Conservation (phyloP, 257 asterid genomes). For the Nicotiana knightiana region DNA sequence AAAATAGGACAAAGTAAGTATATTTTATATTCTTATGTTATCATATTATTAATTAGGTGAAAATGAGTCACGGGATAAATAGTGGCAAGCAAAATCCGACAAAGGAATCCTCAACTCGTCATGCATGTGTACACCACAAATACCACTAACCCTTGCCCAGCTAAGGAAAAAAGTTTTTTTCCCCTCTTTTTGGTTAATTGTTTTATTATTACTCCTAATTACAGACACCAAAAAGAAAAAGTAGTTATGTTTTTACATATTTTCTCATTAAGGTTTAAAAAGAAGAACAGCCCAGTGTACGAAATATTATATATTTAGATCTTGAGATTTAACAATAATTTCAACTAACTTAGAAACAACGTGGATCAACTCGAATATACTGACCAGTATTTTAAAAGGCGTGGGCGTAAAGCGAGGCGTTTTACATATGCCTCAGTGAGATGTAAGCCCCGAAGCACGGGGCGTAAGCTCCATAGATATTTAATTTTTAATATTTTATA, state of each 20-base stretch:
- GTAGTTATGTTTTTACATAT: neutral
- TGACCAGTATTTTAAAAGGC: too few relatives aligned
- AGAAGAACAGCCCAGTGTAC: accelerated
- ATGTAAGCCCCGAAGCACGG: too few relatives aligned
- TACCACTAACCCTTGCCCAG: neutral
- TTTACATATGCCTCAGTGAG: too few relatives aligned
- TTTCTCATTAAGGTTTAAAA: too few relatives aligned
- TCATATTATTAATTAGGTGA: neutral
- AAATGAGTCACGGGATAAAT: neutral
- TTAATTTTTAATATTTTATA: too few relatives aligned
- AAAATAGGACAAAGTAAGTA: too few relatives aligned
- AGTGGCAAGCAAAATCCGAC: neutral
- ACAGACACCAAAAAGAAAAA: neutral
- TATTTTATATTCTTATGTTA: too few relatives aligned
- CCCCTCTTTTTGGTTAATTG: neutral
- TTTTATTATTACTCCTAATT: neutral
- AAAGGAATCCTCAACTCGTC: neutral
- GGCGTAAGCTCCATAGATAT: too few relatives aligned
- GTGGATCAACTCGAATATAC: too few relatives aligned
- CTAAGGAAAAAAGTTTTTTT: neutral
- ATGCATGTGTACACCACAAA: conserved; percentile 9
- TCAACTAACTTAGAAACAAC: too few relatives aligned
- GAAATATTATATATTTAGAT: accelerated
- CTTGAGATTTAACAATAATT: too few relatives aligned
- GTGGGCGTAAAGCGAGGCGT: too few relatives aligned